Base-by-base conservation (phyloP, 176 grass and related monocot species). In the Canna indica region DNA sequence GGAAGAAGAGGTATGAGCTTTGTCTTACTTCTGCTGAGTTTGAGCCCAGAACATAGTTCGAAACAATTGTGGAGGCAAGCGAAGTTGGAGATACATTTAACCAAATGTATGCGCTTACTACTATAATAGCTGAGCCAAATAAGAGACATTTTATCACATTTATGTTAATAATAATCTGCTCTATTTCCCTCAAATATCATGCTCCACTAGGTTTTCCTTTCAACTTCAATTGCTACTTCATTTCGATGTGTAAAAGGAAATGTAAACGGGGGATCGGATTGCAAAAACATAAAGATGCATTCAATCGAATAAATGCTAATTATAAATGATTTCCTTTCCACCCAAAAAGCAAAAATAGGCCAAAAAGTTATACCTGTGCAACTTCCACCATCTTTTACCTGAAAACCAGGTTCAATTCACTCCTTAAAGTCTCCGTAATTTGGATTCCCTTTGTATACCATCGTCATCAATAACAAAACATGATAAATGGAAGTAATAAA, bases 241-340 rank as follows among this genome's bases (percentile, higher is more conserved):
- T 97, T 97, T 32, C 86, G 82, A 71, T 84, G 77, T 31, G 80
- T 80, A 75, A 92, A 93, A 65, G 94, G 86, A 83, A 93, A 84
- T 63, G 94, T 90, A 76, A 97, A 97, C 44, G 93, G 89, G 14
- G 89, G 89, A 59, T 97, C 92, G 67, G 83, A 97, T 89, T 97
- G 83, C 73, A 81, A 33, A 76, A 80, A 63, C 54, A 84, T 9
- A 6, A 41, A 76, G 4, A 36, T 33, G 70, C 29, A 45, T 64
- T 85, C 75, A 80, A 68, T 18, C 32, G 16, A 48, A 33, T 6
- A 33, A 53, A 31, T 38, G 33, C 70, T 46, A 7, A 65, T 53
- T 5, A 54, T 54, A 7, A 44, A 9, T 54, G 33, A 11, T 33
- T 18, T 10, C 39, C 1, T 24, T 66, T 66, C n/a, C 0, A 22